phyloP scores from a whole-genome alignment of 2,329 filamentous ascomycete species.

The Hypoxylon sp. region DNA sequence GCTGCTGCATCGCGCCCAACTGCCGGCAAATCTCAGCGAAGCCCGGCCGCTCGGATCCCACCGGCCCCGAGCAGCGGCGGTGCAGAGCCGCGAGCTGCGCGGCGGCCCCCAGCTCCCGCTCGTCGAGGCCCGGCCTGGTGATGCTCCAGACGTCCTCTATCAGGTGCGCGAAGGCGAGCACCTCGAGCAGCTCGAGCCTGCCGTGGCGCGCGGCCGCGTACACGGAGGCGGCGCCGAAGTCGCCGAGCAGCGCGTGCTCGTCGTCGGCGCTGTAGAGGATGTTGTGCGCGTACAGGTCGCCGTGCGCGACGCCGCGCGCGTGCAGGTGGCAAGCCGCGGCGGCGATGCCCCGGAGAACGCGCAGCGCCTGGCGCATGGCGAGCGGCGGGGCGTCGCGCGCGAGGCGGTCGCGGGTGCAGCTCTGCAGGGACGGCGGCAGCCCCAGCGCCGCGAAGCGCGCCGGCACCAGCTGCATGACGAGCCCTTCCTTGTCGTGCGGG shows the following conservation, averaged over 20 bases:
- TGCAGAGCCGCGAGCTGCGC: constrained; percentile 42
- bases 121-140: constrained; percentile 33
- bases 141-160: constrained; percentile 54
- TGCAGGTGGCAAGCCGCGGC: constrained; percentile 55
- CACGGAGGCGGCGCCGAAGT: constrained; percentile 58
- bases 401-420: constrained; percentile 56
- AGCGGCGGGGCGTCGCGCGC: constrained; percentile 42
- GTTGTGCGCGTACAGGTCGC: constrained; percentile 58
- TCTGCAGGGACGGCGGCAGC: constrained; percentile 53
- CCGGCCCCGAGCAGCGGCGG: constrained; percentile 38
- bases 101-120: constrained; percentile 21
- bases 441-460: constrained; percentile 53
- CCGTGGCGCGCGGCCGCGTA: constrained; percentile 45
- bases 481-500: constrained; percentile 51
- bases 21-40: constrained; percentile 45
- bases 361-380: constrained; percentile 43
- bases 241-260: constrained; percentile 55
- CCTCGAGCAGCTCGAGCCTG: constrained; percentile 54
- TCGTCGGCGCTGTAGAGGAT: constrained; percentile 51
- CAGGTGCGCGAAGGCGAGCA: constrained; percentile 57
- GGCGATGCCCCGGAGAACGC: constrained; percentile 52
- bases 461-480: constrained; percentile 58
- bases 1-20: constrained; percentile 29
- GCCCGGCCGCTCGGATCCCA: constrained; percentile 43
- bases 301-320: constrained; percentile 52